Evolutionary conservation across 2,329 filamentous ascomycete genomes (phyloP).

Genomic region (Fusarium chaquense): DNA sequence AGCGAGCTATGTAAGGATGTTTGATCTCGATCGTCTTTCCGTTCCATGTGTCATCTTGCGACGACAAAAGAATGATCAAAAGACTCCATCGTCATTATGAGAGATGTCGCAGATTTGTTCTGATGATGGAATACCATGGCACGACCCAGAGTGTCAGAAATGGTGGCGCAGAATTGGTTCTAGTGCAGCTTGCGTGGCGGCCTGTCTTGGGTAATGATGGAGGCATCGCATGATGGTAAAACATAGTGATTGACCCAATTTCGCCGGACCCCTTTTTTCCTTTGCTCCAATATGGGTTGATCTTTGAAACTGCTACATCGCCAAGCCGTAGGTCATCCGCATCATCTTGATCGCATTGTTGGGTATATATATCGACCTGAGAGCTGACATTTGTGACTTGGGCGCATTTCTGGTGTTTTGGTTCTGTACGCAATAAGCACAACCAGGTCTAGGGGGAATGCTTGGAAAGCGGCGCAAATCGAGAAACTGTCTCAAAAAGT

Average conservation of each 20-base stretch:
- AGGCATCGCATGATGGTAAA: slow-evolving; percentile 36
- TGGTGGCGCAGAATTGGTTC: slow-evolving; percentile 47
- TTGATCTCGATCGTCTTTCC: slow-evolving; percentile 6
- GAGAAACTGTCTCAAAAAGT: slow-evolving; percentile 28
- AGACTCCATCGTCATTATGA: slow-evolving; percentile 1
- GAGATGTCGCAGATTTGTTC: slow-evolving; percentile 17
- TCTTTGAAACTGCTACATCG: background rate
- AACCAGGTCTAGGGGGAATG: slow-evolving; percentile 2
- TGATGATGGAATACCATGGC: slow-evolving; percentile 32
- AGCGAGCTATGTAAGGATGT: background rate
- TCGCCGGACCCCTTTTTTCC: background rate
- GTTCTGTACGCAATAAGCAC: slow-evolving; percentile 15
- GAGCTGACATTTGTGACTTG: slow-evolving; percentile 18
- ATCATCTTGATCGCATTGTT: background rate
- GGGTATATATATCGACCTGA: background rate
- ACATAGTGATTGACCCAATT: slow-evolving; percentile 11
- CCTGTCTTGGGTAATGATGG: slow-evolving; percentile 34
- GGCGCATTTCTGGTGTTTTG: slow-evolving; percentile 20
- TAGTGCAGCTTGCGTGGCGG: slow-evolving; percentile 50
- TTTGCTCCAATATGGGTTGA: background rate
- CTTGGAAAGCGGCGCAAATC: slow-evolving; percentile 10
- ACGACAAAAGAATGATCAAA: background rate
- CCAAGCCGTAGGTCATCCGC: too few relatives aligned
- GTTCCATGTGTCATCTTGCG: background rate
- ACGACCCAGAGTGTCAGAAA: slow-evolving; percentile 32